Base-by-base conservation (phyloP, 1,284 basidiomycete genomes). In the Rhodotorula sp. region DNA sequence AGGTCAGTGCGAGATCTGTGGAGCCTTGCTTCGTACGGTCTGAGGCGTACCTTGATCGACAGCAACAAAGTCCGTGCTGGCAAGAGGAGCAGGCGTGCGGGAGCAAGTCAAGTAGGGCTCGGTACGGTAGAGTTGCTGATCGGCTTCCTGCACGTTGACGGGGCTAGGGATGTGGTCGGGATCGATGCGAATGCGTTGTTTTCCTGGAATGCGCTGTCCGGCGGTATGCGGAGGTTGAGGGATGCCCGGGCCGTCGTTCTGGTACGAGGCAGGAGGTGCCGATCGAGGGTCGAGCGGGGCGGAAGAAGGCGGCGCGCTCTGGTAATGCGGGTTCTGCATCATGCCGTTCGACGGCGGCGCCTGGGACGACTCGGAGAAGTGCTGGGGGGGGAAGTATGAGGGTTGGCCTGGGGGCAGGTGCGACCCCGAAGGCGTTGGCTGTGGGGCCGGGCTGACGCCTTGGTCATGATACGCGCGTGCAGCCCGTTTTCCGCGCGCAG, bases 81-180 rank as follows among this genome's bases (percentile, higher is more conserved):
- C 89, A 24, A 94, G 84, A 0, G 96, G 96, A 0, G 88, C 87
- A 75, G 87, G 53, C 84, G 85, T 54, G 88, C 91, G 0, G 90
- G 82, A 70, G 90, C 76, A 89, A 7, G 92, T 94, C 81, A 87
- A 84, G 76, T 88, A 94, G 66, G 86, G 84, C 78, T 91, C 87
- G 42, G 60, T 55, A 12, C 61, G 49, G 63, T 76, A 76, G n/a
- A 74, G 29, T 54, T 87, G 76, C 77, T 91, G 88, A 84, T 98
- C 95, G 29, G 86, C 83, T 77, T 95, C 90, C 74, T 91, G 88
- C 20, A 88, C 85, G 68, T 92, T 89, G 42, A 93, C 88, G 20
- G 93, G 91, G 14, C 93, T 94, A 10, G 96, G 96, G 61, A 99
- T 89, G 80, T 97, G 93, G 74, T 85, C 87, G 6, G 91, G 89